These are phyloP conservation scores for Evansstolkia leycettana DNA, from an alignment of 495 filamentous ascomycete genomes.

Conservation along the genomic window DNA sequence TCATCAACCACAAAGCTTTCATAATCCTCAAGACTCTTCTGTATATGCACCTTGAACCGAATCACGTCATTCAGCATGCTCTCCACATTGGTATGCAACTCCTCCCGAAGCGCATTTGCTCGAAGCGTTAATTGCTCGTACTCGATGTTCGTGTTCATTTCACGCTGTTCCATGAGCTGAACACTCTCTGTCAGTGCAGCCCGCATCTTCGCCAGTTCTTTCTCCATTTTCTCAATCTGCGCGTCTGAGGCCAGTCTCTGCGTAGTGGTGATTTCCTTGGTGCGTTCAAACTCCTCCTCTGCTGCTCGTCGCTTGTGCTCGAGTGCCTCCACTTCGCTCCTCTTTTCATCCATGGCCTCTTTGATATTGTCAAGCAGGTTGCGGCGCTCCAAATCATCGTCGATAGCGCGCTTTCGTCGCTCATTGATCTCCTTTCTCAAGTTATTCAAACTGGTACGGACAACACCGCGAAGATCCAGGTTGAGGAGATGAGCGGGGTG, in stretches of 20 bases:
- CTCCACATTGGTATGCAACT: conserved; percentile 91
- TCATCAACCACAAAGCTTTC: conserved; percentile 86
- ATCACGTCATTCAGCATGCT: conserved; percentile 94
- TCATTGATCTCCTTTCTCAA: conserved; percentile 84
- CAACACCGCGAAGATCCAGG: conserved; percentile 67
- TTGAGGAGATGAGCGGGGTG: conserved; percentile 79
- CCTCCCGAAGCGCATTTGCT: conserved; percentile 76
- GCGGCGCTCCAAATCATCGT: conserved; percentile 80
- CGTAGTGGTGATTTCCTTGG: conserved; percentile 75
- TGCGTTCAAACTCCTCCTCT: conserved; percentile 87
- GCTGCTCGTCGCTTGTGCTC: conserved; percentile 73
- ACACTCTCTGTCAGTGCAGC: conserved; percentile 74
- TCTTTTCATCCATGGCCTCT: conserved; percentile 90
- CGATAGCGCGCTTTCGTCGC: conserved; percentile 64
- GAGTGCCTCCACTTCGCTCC: conserved; percentile 82
- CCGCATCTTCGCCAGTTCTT: conserved; percentile 88
- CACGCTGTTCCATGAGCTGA: conserved; percentile 84
- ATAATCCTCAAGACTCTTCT: conserved; percentile 82
- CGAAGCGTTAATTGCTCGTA: conserved; percentile 83
- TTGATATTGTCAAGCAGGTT: conserved; percentile 86
- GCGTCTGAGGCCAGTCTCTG: conserved; percentile 80
- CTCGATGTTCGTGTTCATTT: conserved; percentile 96
- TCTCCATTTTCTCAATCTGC: conserved; percentile 97
- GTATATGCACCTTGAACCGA: conserved; percentile 95
- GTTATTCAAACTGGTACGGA: conserved; percentile 63